Base-by-base conservation (phyloP, 2,329 filamentous ascomycete species). In the Fusarium keratoplasticum region DNA sequence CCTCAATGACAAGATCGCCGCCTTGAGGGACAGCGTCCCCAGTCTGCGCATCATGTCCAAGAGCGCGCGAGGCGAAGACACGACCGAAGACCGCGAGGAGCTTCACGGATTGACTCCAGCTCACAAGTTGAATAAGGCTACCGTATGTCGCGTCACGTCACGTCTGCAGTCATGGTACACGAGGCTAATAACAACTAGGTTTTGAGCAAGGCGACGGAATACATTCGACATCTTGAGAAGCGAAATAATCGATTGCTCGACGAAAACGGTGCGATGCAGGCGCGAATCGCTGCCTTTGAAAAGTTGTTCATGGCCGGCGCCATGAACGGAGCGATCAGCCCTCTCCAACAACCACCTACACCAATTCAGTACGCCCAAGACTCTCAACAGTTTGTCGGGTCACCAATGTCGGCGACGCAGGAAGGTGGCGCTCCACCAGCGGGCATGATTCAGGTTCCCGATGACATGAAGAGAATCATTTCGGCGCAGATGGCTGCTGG, bases 81-180 rank as follows among this genome's bases (percentile, higher is more conserved):
- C 91, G 0, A 91, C 90, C 0, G 92, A 92, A 69, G 94, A 96
- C 75, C 90, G 93, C 38, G 94, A 97, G 74, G 94, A 96, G 67
- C 79, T 84, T 35, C 87, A 93, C 18, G 95, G 95, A 61, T 86
- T 96, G 61, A 93, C 95, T 3, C 94, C 95, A 1, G 95, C 95
- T 7, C 95, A 97, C 84, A 98, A 98, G 83, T 87, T 98, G 31
- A 98, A 98, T 86, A 98, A 98, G 83, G 96, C 96, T n/a, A 98
- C 95, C 3, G 95, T 92, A 83, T 44, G 82, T 75, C 52, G 47
- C 16, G 11, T 36, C 10, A 22, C 16, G 9, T 22, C 8, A 22
- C 27, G 16, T 18, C 25, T 33, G 38, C 29, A 11, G 8, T n/a
- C 13, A 11, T 22, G 8, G 10, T 27, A 27, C 25, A 52, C 14